Percentiles rank a stretch among this genome's conserved stretches.
Conservation (phyloP, 148 eudicot genomes). For the Cornus suecica region DNA sequence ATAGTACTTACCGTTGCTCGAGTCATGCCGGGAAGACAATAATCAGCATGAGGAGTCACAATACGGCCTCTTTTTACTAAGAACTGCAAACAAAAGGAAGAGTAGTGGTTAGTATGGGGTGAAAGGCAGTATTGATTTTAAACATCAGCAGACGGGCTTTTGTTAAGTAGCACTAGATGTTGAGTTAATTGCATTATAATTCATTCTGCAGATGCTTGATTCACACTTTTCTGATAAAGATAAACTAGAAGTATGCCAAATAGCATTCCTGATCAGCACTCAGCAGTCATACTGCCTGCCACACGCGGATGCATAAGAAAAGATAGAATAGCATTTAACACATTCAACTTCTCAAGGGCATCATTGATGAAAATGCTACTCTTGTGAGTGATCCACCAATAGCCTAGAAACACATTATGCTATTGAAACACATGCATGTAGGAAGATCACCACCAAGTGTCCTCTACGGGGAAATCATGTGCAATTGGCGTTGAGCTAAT, state of each 20-base stretch:
- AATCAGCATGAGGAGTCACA: conserved; percentile 89
- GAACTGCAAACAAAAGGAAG: conserved; percentile 52
- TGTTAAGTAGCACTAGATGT: too few relatives aligned
- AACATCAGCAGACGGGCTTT: too few relatives aligned
- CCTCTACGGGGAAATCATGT: background rate
- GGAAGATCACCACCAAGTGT: conserved; percentile 1
- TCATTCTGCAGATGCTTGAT: too few relatives aligned
- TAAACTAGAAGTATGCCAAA: too few relatives aligned
- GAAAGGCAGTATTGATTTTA: background rate
- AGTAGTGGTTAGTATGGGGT: background rate
- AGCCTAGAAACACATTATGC: background rate
- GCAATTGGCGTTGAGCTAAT: background rate
- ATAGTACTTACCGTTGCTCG: conserved; percentile 83
- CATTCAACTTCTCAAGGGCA: background rate
- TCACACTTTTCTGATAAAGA: too few relatives aligned
- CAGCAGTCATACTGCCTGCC: too few relatives aligned
- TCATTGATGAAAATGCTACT: background rate
- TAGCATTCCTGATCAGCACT: too few relatives aligned
- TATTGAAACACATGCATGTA: background rate
- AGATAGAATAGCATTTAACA: background rate
- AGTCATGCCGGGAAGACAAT: conserved; percentile 97
- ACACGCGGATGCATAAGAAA: conserved; percentile 63
- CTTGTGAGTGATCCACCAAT: background rate
- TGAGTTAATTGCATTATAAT: too few relatives aligned
- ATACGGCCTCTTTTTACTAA: conserved; percentile 89